Evolutionary conservation across 2,329 filamentous ascomycete species (phyloP), one percentile per base, ranked within the genome.

Genomic region (Exophiala calicioides): DNA sequence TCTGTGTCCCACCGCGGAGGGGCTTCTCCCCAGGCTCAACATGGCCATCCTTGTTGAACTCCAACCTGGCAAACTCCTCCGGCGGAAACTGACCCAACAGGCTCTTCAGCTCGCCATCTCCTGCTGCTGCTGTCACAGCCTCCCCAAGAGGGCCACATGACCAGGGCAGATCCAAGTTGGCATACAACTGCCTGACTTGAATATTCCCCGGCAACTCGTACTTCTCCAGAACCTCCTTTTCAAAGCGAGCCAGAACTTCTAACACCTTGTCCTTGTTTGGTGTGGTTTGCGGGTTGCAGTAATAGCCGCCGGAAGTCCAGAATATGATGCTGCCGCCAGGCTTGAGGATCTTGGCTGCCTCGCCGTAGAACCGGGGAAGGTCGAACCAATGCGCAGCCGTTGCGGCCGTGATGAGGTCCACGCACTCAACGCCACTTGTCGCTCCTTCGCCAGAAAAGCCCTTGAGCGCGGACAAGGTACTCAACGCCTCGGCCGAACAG

Each of bases 321-420:
- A 82, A 44, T 0, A 76, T 77, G 0, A 81, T 72, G 3, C 69
- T 79, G 16, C 78, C 79, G n/a, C 73, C 73, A 0, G 76, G 74
- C 50, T 69, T 72, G 5, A 82, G 62, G 1, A 75, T 62, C 9
- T 63, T 62, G 0, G 71, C 72, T 0, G 76, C 78, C 0, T 64
- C 61, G 2, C 51, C 36, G 70, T 75, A 81, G 63, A 81, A 81
- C 0, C 44, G 43, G 0, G 65, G 53, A 69, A 80, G 71, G 53
- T 81, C 69, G 62, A 82, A 80, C 79, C 79, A 82, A 60, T 82
- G 79, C 0, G 76, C 75, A 8, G 75, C 71, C 3, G 68, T 76
- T 0, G 73, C 73, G 6, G 71, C 70, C 0, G 69, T 73, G 51
- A 79, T 65, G n/a, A 80, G 60, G 56, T 79, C 77, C 6, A 79